phyloP scores from a whole-genome alignment of 2,329 filamentous ascomycete species.

The Scorias spongiosa region DNA sequence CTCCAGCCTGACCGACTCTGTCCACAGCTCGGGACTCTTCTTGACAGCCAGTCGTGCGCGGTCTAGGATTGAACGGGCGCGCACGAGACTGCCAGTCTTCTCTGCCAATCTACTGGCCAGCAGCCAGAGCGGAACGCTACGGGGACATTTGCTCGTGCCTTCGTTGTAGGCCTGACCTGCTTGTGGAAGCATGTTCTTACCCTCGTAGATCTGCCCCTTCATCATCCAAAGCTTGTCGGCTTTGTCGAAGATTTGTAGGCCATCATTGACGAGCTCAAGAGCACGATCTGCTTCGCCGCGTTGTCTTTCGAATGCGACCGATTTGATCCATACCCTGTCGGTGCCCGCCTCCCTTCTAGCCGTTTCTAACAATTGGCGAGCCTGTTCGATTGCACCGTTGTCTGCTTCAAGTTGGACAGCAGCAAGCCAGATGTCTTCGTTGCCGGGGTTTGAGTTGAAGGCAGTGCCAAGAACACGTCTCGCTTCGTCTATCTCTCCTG shows the following conservation, averaged over 20 bases:
- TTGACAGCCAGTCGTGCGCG: slow-evolving; percentile 76
- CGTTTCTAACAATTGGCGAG: slow-evolving; percentile 63
- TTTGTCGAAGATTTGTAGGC: slow-evolving; percentile 70
- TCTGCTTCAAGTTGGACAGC: slow-evolving; percentile 95
- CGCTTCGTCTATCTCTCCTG: slow-evolving; percentile 74
- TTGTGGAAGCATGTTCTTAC: slow-evolving; percentile 60
- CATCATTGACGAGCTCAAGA: slow-evolving; percentile 74
- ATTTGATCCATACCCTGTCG: slow-evolving; percentile 95
- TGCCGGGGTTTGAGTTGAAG: slow-evolving; percentile 90
- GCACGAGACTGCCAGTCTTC: slow-evolving; percentile 65
- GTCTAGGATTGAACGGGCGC: slow-evolving; percentile 86
- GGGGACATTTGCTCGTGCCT: slow-evolving; percentile 73
- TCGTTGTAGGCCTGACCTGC: slow-evolving; percentile 81
- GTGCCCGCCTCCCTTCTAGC: slow-evolving; percentile 83
- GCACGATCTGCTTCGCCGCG: slow-evolving; percentile 65
- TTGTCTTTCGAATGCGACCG: slow-evolving; percentile 81
- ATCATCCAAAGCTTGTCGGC: slow-evolving; percentile 93
- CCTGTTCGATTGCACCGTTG: slow-evolving; percentile 66
- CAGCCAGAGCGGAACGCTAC: slow-evolving; percentile 77
- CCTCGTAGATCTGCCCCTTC: slow-evolving; percentile 95
- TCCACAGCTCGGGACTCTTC: slow-evolving; percentile 73
- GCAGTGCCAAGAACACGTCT: slow-evolving; percentile 72
- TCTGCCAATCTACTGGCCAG: slow-evolving; percentile 82
- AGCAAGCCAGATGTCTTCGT: slow-evolving; percentile 94
- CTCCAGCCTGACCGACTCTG: slow-evolving; percentile 86